Evolutionary conservation across 1,284 basidiomycete species (phyloP), one percentile per base, ranked within the genome.

Genomic region (Tremellales sp.): DNA sequence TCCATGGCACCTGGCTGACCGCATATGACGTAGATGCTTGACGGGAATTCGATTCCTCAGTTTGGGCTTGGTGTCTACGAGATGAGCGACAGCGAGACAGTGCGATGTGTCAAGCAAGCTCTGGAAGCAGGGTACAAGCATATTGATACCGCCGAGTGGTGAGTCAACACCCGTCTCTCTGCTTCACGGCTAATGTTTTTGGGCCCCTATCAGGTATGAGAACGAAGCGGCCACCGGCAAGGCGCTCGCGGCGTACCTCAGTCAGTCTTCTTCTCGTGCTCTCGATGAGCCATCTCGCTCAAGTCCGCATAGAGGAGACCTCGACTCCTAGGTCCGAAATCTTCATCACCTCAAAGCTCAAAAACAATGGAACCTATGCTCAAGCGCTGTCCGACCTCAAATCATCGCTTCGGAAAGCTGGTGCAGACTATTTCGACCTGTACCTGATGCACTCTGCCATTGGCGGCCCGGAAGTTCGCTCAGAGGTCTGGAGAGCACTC

Each of bases 51-150:
- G 56, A 82, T 85, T 42, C 83, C 83, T 25, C 66, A 81, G 44
- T 70, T 85, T 44, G 83, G 84, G 4, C 80, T 84, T 51, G 83
- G 83, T 76, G 72, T 66, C 66, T 86, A 85, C 70, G 83, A 85
- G 62, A 75, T 84, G 67, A 74, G 77, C 35, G 79, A 80, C 34
- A 56, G 73, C 24, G 77, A 80, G 55, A 79, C 81, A 4, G 81
- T 82, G 58, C 60, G 77, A 32, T 75, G 78, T 39, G 80, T 83
- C 27, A 78, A 70, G 37, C 80, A 77, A 74, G 84, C 83, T 9
- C 73, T 85, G 14, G 80, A 84, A 78, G 78, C 79, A 28, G 82
- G 83, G 12, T 84, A 85, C 71, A 77, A 79, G 48, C 81, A 82
- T 63, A 79, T 85, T 44, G 82, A 81, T 56, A 74, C 80, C 63